These are phyloP conservation scores for Fraxinus anomala DNA, from an alignment of 257 asterid genomes.

Conservation along the genomic window DNA sequence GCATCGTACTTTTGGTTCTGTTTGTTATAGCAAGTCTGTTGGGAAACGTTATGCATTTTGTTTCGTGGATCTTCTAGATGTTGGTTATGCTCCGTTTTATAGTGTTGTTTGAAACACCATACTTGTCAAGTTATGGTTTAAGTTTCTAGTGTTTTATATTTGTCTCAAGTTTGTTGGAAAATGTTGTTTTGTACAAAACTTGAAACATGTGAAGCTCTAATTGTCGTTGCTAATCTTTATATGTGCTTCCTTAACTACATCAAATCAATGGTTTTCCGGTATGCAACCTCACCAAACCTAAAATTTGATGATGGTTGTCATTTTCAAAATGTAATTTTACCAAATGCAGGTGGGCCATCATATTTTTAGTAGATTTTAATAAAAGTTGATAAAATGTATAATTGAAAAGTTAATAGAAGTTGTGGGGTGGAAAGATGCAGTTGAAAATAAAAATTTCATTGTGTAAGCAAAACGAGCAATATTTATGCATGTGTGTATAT, in stretches of 20 bases:
- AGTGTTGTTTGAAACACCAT: conserved; percentile 5
- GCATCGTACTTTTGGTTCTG: conserved; percentile 20
- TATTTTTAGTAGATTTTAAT: no score
- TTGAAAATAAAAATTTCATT: neutral
- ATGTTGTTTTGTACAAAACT: no score
- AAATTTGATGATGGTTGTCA: neutral
- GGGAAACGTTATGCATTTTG: conserved; percentile 8
- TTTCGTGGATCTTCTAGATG: conserved; percentile 15
- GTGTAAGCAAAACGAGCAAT: conserved; percentile 25
- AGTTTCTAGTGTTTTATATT: neutral
- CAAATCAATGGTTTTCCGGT: no score
- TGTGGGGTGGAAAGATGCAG: no score
- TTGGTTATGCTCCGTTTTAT: neutral
- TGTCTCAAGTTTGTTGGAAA: neutral
- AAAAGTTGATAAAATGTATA: no score
- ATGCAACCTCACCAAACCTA: no score
- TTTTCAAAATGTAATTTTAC: neutral
- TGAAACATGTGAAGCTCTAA: no score
- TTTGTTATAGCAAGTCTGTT: conserved; percentile 10
- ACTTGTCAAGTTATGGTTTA: conserved; percentile 11
- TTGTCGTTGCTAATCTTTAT: no score
- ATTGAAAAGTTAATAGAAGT: no score
- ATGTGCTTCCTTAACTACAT: no score
- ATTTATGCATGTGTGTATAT: neutral
- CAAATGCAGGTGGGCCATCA: neutral